Evolutionary conservation across 1,284 basidiomycete species (phyloP), one percentile per base, ranked within the genome.

Genomic region (Wolfiporia cocos): DNA sequence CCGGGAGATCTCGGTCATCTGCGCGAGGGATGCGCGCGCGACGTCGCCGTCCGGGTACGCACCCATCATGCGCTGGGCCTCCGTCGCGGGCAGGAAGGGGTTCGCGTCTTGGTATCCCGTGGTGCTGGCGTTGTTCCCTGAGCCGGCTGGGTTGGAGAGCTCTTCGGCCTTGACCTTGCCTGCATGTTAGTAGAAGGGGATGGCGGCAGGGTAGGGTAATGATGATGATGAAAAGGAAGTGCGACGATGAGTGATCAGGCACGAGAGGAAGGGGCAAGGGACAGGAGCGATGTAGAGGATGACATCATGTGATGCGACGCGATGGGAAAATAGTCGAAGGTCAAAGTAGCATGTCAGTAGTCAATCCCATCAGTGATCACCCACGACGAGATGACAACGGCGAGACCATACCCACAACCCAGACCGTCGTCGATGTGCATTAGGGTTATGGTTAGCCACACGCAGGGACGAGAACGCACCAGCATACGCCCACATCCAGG

Each of bases 1-100:
- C 37, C 79, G 66, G 20, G 81, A 81, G 48, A 84, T 74, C 58
- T 86, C 82, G 61, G 78, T 86, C 77, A 89, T 82, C 58, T 86
- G 82, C 50, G 76, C 70, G 49, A 86, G 70, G 14, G 67, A 67
- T 5, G 78, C 78, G 22, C 75, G 70, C 1, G 80, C 81, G 35
- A 85, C 71, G 49, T 74, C 76, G 40, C 65, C 65, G 53, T 76
- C 67, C 3, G 66, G 66, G 47, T 71, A 79, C 37, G 70, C 53
- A 32, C 67, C 69, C 50, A 84, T 74, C 51, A 79, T 73, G 39
- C 74, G 70, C 50, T 77, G 74, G 2, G 74, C 73, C 55, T 79
- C 75, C 15, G 72, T 71, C 4, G 74, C 69, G 17, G 80, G 73
- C 23, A 85, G 59, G 60, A 84, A 85, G 14, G 75, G 69, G 49